These are phyloP conservation scores for rapeseed (Brassica napus) DNA, from an alignment of 345 rosid genomes.

Conservation along the genomic window DNA sequence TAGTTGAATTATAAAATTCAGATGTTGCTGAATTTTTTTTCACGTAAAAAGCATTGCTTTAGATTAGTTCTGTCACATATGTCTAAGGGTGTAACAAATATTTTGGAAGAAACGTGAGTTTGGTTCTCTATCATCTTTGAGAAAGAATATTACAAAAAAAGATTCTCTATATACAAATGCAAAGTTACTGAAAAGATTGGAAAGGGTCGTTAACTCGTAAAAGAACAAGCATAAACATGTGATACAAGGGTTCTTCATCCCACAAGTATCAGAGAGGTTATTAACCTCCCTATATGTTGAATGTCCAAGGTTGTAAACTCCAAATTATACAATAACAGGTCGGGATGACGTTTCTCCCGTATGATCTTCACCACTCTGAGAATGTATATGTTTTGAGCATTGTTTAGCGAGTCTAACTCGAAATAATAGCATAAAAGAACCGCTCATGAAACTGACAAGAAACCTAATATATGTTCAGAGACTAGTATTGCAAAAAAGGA, in stretches of 20 bases:
- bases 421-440: background rate
- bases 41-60: no score
- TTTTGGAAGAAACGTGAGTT: background rate
- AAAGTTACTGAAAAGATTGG: constrained; percentile 3
- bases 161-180: constrained; percentile 23
- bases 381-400: background rate
- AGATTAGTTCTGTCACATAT: no score
- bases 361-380: constrained; percentile 23
- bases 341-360: constrained; percentile 25
- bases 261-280: background rate
- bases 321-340: background rate
- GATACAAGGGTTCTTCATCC: background rate
- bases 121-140: background rate
- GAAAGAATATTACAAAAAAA: constrained; percentile 7
- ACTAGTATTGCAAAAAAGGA: background rate
- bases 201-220: background rate
- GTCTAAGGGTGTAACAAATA: no score
- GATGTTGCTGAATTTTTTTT: no score
- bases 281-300: background rate
- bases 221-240: constrained; percentile 8
- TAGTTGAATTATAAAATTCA: no score
- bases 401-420: background rate
- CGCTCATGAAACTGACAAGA: background rate
- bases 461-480: background rate
- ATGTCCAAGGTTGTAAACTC: background rate